phyloP scores from a whole-genome alignment of 495 filamentous ascomycete genomes.

The Aspergillus indologenus region DNA sequence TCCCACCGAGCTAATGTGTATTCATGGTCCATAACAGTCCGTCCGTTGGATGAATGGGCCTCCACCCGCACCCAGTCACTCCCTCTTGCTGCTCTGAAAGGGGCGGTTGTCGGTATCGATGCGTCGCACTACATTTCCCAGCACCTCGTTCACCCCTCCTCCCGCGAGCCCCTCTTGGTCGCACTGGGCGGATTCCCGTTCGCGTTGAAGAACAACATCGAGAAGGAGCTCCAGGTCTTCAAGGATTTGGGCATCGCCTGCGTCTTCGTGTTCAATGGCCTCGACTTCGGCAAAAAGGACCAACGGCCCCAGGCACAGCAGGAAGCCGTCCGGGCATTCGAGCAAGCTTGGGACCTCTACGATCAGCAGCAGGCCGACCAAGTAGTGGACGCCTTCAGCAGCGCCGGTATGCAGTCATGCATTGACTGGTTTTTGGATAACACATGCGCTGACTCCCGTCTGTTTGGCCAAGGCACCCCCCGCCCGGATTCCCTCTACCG shows the following conservation, averaged over 20 bases:
- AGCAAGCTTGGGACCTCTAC: conserved; percentile 81
- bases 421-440: background rate
- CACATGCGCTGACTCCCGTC: conserved; percentile 20
- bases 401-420: conserved; percentile 60
- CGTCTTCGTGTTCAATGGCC: conserved; percentile 86
- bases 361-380: conserved; percentile 71
- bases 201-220: conserved; percentile 64
- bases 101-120: conserved; percentile 77
- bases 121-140: conserved; percentile 82
- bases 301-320: conserved; percentile 50
- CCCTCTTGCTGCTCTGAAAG: conserved; percentile 63
- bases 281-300: conserved; percentile 70
- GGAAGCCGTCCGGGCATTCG: conserved; percentile 45
- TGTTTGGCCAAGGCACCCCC: conserved; percentile 47
- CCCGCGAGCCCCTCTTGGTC: conserved; percentile 79
- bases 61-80: conserved; percentile 50
- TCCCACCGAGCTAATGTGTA: background rate
- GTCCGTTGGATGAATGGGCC: conserved; percentile 58
- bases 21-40: conserved; percentile 41
- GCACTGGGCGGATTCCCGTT: conserved; percentile 90
- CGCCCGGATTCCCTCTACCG: conserved; percentile 60
- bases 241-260: conserved; percentile 59
- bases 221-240: conserved; percentile 68
- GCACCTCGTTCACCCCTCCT: conserved; percentile 62
- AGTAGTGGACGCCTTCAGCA: conserved; percentile 78